phyloP scores from a whole-genome alignment of 192 early-diverging fungal species.

The Gonapodya sp. region DNA sequence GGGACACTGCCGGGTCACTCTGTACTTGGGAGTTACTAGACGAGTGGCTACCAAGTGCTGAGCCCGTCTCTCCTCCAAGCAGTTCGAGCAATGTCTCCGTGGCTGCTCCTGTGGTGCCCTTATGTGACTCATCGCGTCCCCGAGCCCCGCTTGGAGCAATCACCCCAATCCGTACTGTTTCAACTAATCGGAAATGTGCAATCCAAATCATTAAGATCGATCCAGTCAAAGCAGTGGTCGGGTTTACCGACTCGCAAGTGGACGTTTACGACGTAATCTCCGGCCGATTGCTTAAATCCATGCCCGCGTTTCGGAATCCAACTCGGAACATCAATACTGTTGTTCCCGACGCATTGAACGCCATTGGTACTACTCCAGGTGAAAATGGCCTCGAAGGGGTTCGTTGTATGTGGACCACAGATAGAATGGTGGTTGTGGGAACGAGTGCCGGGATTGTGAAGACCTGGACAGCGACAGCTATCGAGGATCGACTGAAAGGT shows the following conservation, averaged over 20 bases:
- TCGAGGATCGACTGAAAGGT: not conserved
- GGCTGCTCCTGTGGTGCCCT: not conserved
- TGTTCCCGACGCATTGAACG: not conserved
- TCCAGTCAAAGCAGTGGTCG: not conserved
- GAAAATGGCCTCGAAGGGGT: not conserved
- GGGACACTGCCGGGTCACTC: not conserved
- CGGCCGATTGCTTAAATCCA: conserved; percentile 7
- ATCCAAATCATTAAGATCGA: not conserved
- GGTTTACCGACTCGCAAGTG: not conserved
- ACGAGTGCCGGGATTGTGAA: not conserved
- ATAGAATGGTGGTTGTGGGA: not conserved
- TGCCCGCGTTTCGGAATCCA: conserved; percentile 4
- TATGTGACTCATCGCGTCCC: not conserved
- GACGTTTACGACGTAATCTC: not conserved
- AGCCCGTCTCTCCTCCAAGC: not conserved
- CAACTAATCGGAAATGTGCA: not conserved
- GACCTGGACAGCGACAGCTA: not conserved
- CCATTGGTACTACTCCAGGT: not conserved
- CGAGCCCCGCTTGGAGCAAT: not conserved
- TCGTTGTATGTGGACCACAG: not conserved
- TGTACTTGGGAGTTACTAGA: not conserved
- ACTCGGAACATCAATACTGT: not conserved
- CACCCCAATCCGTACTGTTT: not conserved
- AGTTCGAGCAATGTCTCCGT: not conserved
- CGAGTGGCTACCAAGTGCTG: not conserved